Conservation (phyloP, 371 early-diverging fungal genomes). For the Mucor sp. region DNA sequence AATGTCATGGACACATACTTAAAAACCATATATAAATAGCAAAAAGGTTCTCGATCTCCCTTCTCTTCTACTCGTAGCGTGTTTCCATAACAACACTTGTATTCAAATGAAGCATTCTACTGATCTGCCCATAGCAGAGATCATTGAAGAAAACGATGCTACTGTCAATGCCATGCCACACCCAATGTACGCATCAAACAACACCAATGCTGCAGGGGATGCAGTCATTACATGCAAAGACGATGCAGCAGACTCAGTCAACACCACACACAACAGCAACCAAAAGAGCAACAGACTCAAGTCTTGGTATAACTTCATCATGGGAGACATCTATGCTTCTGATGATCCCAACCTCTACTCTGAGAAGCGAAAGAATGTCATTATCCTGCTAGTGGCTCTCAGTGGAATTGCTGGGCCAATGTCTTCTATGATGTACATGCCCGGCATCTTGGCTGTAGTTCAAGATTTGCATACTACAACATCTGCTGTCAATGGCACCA, state of each 20-base stretch:
- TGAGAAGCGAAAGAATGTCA: slow-evolving; percentile 32
- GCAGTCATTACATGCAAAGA: background rate
- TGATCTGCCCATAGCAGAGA: background rate
- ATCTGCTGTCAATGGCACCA: slow-evolving; percentile 41
- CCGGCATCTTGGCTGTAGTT: slow-evolving; percentile 37
- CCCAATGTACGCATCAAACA: background rate
- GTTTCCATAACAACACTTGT: background rate
- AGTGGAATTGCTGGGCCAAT: slow-evolving; percentile 38
- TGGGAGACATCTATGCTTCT: slow-evolving; percentile 21
- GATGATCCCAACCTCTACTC: slow-evolving; percentile 42
- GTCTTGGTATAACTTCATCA: slow-evolving; percentile 11
- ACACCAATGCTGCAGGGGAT: background rate
- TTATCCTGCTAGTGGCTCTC: slow-evolving; percentile 31
- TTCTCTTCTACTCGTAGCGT: no score
- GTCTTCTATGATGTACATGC: slow-evolving; percentile 48
- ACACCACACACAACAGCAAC: background rate
- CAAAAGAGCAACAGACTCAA: background rate
- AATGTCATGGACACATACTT: background rate
- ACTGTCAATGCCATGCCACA: background rate
- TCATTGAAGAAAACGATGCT: background rate
- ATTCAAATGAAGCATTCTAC: background rate
- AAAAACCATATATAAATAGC: background rate
- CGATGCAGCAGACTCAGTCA: background rate
- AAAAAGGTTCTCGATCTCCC: background rate
- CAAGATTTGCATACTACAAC: slow-evolving; percentile 34